A percentile compares a stretch with the other conserved stretches of the same genome.
These are phyloP conservation scores for Hypseocharis bilobata DNA, from an alignment of 441 rosid species.

Conservation along the genomic window DNA sequence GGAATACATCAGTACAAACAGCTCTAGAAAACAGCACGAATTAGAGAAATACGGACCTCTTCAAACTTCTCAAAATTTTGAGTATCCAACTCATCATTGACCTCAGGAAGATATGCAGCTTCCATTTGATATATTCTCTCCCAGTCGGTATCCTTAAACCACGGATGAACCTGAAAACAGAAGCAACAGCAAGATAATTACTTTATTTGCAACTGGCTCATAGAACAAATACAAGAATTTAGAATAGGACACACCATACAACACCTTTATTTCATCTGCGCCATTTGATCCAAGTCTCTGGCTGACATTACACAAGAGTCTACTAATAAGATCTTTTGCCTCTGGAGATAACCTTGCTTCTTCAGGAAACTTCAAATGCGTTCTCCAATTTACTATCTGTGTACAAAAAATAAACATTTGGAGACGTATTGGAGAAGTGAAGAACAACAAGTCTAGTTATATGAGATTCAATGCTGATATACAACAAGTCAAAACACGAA, in stretches of 20 bases:
- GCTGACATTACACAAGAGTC: slow-evolving; percentile 53
- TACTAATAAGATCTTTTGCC: slow-evolving; percentile 45
- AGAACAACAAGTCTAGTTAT: too few species aligned
- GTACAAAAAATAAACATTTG: too few species aligned
- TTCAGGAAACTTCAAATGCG: slow-evolving; percentile 45
- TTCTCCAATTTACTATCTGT: slow-evolving; percentile 58
- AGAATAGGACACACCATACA: slow-evolving; percentile 13
- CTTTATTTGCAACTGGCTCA: neutral
- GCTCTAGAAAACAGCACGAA: neutral
- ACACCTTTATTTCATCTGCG: slow-evolving; percentile 46
- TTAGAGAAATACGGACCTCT: slow-evolving; percentile 34
- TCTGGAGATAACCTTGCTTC: slow-evolving; percentile 46
- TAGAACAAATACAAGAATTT: neutral
- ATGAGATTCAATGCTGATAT: too few species aligned
- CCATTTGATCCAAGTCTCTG: slow-evolving; percentile 53
- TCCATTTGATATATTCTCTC: slow-evolving; percentile 40
- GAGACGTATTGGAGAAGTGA: too few species aligned
- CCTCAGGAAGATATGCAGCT: slow-evolving; percentile 53
- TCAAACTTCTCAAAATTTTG: slow-evolving; percentile 59
- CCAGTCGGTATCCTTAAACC: slow-evolving; percentile 52
- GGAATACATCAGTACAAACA: neutral
- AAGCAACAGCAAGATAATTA: neutral
- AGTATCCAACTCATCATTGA: slow-evolving; percentile 50
- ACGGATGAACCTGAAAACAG: slow-evolving; percentile 38
- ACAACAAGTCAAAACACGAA: too few species aligned